Conservation (phyloP, 1,284 basidiomycete species). For the Mycena sp. region DNA sequence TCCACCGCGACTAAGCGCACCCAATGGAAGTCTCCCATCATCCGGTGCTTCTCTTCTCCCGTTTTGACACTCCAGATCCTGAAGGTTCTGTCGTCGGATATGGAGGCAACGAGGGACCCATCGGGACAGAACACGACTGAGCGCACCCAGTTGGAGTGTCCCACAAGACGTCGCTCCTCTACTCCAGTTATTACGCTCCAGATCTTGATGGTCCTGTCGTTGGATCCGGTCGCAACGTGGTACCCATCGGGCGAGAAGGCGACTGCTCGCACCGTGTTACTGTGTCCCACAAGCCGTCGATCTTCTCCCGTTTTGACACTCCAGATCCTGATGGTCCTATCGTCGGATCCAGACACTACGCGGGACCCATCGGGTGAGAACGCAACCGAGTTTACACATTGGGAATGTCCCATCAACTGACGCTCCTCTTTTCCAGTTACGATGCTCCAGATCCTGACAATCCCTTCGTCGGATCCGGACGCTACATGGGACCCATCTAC, state of each 20-base stretch:
- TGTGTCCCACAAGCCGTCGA: slow-evolving; percentile 15
- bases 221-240: slow-evolving; percentile 24
- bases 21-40: no score
- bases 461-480: slow-evolving; percentile 4
- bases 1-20: no score
- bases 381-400: neutral
- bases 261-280: slow-evolving; percentile 19
- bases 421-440: no score
- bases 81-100: no score
- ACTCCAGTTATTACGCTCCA: no score
- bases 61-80: no score
- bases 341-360: neutral
- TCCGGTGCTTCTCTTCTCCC: no score
- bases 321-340: slow-evolving; percentile 9
- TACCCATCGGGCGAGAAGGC: slow-evolving; percentile 27
- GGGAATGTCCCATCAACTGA: neutral
- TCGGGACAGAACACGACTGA: no score
- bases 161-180: no score
- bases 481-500: neutral
- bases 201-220: slow-evolving; percentile 23
- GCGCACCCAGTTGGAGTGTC: no score
- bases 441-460: neutral
- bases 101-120: no score
- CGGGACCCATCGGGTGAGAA: neutral
- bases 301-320: neutral